Conservation (phyloP, 306 rosid species). For the Acacia crassicarpa region DNA sequence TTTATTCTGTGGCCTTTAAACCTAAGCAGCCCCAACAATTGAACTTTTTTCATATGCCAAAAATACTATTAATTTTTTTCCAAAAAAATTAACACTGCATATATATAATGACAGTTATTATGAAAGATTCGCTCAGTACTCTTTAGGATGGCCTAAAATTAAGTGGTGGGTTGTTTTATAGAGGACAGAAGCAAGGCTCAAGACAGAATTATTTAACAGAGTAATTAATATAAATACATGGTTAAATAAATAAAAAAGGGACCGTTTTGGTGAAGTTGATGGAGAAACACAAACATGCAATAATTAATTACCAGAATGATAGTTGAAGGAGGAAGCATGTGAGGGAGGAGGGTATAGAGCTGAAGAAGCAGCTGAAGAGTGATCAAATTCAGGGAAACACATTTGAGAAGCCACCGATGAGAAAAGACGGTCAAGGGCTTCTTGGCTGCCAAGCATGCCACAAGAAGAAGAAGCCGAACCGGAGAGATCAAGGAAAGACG, state of each 20-base stretch:
- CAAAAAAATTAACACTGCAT: background rate
- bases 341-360: slow-evolving; percentile 44
- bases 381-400: slow-evolving; percentile 58
- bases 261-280: background rate
- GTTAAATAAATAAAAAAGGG: background rate
- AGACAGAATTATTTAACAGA: background rate
- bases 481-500: slow-evolving; percentile 5
- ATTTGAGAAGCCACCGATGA: slow-evolving; percentile 41
- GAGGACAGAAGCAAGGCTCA: background rate
- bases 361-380: slow-evolving; percentile 42
- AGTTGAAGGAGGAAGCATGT: slow-evolving; percentile 49
- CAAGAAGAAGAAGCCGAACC: slow-evolving; percentile 54
- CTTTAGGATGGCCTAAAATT: slow-evolving; percentile 16
- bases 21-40: slow-evolving; percentile 19
- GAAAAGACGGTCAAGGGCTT: slow-evolving; percentile 33
- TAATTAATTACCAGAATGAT: slow-evolving; percentile 59
- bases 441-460: slow-evolving; percentile 14
- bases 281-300: slow-evolving; percentile 33
- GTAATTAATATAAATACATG: background rate
- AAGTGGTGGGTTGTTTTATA: background rate
- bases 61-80: background rate
- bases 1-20: slow-evolving; percentile 33
- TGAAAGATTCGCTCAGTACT: slow-evolving; percentile 5
- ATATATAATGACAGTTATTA: background rate
- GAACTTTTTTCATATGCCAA: background rate